Percentiles rank a stretch among this genome's conserved stretches.
These are phyloP conservation scores for Pseudogymnoascus verrucosus DNA, from an alignment of 2,329 filamentous ascomycete genomes.

Conservation along the genomic window DNA sequence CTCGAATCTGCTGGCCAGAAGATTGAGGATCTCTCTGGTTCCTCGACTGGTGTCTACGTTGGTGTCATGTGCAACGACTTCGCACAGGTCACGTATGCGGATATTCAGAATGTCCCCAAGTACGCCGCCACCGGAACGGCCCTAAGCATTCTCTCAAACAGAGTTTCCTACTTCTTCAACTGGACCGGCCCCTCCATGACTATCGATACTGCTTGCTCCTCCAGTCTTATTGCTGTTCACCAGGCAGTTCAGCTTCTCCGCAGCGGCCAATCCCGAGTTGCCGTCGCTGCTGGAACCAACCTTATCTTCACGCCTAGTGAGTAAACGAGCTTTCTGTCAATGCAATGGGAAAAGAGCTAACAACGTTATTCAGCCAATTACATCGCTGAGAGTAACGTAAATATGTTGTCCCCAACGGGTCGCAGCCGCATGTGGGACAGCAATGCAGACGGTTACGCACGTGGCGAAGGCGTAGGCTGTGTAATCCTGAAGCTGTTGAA, in stretches of 20 bases:
- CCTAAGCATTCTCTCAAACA: slow-evolving; percentile 31
- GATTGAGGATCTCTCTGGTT: slow-evolving; percentile 18
- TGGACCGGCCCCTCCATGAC: slow-evolving; percentile 31
- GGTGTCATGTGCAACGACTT: slow-evolving; percentile 33
- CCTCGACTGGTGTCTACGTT: slow-evolving; percentile 24
- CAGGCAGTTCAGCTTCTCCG: slow-evolving; percentile 19
- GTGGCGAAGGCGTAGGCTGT: slow-evolving; percentile 47
- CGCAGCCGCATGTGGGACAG: slow-evolving; percentile 33
- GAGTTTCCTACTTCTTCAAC: slow-evolving; percentile 35
- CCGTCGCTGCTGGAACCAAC: slow-evolving; percentile 20
- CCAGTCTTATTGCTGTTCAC: slow-evolving; percentile 30
- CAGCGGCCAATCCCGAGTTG: slow-evolving; percentile 14
- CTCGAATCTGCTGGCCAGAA: slow-evolving; percentile 23
- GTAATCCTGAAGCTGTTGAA: slow-evolving; percentile 50
- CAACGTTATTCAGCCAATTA: neutral
- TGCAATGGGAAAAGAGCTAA: neutral
- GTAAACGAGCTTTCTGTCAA: neutral
- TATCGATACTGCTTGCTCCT: slow-evolving; percentile 35
- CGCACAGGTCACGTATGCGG: slow-evolving; percentile 24
- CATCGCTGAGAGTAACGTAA: slow-evolving; percentile 28
- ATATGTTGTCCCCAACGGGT: slow-evolving; percentile 24
- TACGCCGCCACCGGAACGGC: slow-evolving; percentile 29
- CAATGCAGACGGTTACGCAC: slow-evolving; percentile 17
- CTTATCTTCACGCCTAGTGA: slow-evolving; percentile 12
- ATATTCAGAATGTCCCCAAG: slow-evolving; percentile 28